Percentiles rank a stretch among this genome's conserved stretches.
These are phyloP conservation scores for Ramaria sp. DNA, from an alignment of 768 basidiomycete genomes.

Conservation along the genomic window DNA sequence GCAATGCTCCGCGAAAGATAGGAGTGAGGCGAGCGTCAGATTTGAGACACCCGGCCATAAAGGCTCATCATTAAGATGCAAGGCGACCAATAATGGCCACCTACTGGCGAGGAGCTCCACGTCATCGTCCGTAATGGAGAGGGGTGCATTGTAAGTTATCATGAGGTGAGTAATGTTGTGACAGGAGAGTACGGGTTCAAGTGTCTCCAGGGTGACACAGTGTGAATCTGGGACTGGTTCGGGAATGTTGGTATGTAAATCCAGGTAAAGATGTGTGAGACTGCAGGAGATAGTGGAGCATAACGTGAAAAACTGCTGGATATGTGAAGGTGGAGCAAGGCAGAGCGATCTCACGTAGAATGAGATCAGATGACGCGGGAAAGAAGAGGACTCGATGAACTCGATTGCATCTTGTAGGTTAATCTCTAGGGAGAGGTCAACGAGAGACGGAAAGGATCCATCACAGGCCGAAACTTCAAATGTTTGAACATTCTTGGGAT, in stretches of 20 bases:
- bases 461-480: conserved; percentile 34
- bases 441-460: conserved; percentile 42
- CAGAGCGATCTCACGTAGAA: conserved; percentile 40
- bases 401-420: conserved; percentile 30
- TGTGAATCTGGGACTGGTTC: conserved; percentile 13
- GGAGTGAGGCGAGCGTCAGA: conserved; percentile 21
- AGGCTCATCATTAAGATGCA: conserved; percentile 18
- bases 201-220: conserved; percentile 23
- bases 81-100: conserved; percentile 17
- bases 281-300: conserved; percentile 37
- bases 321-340: conserved; percentile 28
- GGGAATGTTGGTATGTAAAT: conserved; percentile 18
- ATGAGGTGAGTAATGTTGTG: conserved; percentile 23
- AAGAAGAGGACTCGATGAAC: conserved; percentile 32
- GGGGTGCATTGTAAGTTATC: conserved; percentile 15
- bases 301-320: conserved; percentile 31
- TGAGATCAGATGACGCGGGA: conserved; percentile 35
- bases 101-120: conserved; percentile 18
- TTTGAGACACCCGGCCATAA: not conserved
- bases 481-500: conserved; percentile 28
- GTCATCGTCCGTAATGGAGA: conserved; percentile 16
- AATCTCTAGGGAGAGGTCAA: conserved; percentile 38
- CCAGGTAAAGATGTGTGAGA: conserved; percentile 34
- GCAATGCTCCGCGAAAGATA: conserved; percentile 31
- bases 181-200: conserved; percentile 26